A percentile compares a stretch with the other conserved stretches of the same genome.
Conservation (phyloP, 2,329 filamentous ascomycete genomes). For the Sporothrix curviconia region DNA sequence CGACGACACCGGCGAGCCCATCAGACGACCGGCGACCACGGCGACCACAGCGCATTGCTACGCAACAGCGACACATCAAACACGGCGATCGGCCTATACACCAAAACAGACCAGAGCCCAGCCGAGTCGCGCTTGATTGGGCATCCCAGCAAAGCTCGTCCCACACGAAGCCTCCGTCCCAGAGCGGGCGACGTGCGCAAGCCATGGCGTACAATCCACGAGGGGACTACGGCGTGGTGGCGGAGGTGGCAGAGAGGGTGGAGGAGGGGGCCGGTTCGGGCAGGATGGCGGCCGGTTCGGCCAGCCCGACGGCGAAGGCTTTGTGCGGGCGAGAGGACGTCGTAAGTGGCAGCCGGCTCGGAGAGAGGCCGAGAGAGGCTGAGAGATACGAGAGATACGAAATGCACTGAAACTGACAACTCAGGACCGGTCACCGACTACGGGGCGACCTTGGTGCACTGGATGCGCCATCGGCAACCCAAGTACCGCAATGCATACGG, state of each 20-base stretch:
- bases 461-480: conserved; percentile 76
- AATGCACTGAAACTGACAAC: background rate
- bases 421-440: conserved; percentile 88
- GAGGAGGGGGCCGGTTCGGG: conserved; percentile 11
- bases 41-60: background rate
- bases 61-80: background rate
- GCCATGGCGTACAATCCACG: conserved; percentile 22
- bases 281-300: background rate
- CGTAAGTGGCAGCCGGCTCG: conserved; percentile 14
- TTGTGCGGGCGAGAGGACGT: conserved; percentile 19
- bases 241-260: conserved; percentile 10
- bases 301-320: conserved; percentile 9
- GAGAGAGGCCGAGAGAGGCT: background rate
- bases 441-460: conserved; percentile 81
- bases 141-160: background rate
- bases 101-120: background rate
- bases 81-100: background rate
- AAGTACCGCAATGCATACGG: conserved; percentile 65
- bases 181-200: conserved; percentile 10
- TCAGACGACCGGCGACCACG: background rate
- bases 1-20: background rate
- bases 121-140: background rate
- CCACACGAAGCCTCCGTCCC: background rate
- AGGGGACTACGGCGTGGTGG: conserved; percentile 17
- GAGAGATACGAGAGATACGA: background rate